Percentiles rank a stretch among this genome's conserved stretches.
phyloP scores from a whole-genome alignment of 768 basidiomycete genomes.

The Leccinum pellstonianum region DNA sequence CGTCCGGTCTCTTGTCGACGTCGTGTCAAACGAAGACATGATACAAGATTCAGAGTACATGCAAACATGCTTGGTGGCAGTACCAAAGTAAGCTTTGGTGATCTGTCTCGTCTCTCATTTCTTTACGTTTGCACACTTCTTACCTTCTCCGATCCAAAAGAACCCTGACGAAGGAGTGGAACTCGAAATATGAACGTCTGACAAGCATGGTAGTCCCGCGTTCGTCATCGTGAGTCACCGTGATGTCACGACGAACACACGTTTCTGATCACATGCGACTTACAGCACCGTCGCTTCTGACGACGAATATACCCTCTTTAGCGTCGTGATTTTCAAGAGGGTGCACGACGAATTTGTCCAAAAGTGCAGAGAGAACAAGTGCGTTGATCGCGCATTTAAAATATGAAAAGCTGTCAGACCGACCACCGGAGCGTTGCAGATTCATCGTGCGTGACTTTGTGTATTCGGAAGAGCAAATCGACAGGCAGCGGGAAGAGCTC shows the following conservation, averaged over 20 bases:
- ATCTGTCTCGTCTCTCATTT: conserved; percentile 4
- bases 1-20: conserved; percentile 78
- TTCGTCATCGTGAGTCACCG: conserved; percentile 67
- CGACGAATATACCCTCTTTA: conserved; percentile 84
- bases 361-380: conserved; percentile 96
- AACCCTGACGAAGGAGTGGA: conserved; percentile 85
- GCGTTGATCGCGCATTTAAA: conserved; percentile 22
- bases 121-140: conserved; percentile 10
- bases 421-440: conserved; percentile 40
- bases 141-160: conserved; percentile 40
- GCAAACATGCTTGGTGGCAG: conserved; percentile 89
- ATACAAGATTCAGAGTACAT: conserved; percentile 90
- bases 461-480: conserved; percentile 78
- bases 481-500: conserved; percentile 79
- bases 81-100: conserved; percentile 72
- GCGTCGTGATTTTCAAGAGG: conserved; percentile 85
- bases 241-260: conserved; percentile 14
- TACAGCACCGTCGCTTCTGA: conserved; percentile 74
- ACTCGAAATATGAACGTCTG: conserved; percentile 82
- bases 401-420: conserved; percentile 1
- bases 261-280: conserved; percentile 18
- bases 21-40: conserved; percentile 80
- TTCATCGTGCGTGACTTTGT: conserved; percentile 95
- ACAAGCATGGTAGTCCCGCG: conserved; percentile 91
- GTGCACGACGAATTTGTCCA: conserved; percentile 91